Conservation (phyloP, 2,329 filamentous ascomycete genomes). For the Microcyclospora pomicola region DNA sequence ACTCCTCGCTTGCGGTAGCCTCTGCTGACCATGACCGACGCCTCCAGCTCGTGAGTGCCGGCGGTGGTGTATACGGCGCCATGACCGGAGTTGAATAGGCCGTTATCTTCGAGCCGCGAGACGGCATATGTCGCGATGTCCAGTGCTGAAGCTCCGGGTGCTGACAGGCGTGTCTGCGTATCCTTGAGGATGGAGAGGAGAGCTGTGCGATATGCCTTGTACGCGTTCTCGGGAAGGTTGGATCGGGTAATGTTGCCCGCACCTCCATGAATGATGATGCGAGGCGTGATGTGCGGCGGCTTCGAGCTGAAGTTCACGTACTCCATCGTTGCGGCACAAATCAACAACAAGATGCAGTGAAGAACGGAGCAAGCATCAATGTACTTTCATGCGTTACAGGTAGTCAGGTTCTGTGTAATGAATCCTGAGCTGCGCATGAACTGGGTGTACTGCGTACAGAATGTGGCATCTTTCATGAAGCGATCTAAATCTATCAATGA, state of each 20-base stretch:
- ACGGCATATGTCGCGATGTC: slow-evolving; percentile 66
- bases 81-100: slow-evolving; percentile 70
- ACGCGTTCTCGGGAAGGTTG: slow-evolving; percentile 24
- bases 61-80: slow-evolving; percentile 78
- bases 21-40: slow-evolving; percentile 69
- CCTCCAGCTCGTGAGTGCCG: slow-evolving; percentile 75
- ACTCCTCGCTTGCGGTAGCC: slow-evolving; percentile 63
- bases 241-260: slow-evolving; percentile 32
- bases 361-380: no score
- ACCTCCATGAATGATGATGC: slow-evolving; percentile 37
- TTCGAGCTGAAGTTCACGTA: slow-evolving; percentile 4
- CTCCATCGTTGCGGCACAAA: neutral
- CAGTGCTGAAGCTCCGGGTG: slow-evolving; percentile 44
- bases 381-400: no score
- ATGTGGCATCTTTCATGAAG: no score
- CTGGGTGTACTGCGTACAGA: no score
- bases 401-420: no score
- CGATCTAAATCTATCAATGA: no score
- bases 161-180: slow-evolving; percentile 16
- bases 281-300: slow-evolving; percentile 19
- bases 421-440: no score
- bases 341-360: neutral
- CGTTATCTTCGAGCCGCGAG: slow-evolving; percentile 59
- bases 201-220: slow-evolving; percentile 25
- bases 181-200: slow-evolving; percentile 24